phyloP scores from a whole-genome alignment of 1,284 basidiomycete species.

The Dichomitus squalens region DNA sequence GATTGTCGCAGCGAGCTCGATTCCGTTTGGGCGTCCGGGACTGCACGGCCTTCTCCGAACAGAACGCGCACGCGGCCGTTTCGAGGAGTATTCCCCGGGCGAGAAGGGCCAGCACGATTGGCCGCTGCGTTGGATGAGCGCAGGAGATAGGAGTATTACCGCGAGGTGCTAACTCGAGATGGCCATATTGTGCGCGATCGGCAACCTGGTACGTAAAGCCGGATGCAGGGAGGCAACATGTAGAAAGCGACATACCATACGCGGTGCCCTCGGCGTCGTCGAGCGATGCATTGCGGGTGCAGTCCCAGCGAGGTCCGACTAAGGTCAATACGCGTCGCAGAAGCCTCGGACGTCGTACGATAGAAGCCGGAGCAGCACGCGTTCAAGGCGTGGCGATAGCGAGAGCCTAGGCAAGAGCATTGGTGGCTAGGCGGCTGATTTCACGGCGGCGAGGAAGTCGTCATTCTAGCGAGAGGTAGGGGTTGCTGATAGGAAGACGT shows the following conservation, averaged over 20 bases:
- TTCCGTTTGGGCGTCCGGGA: slow-evolving; percentile 11
- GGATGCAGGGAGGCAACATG: background rate
- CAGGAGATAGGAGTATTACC: slow-evolving; percentile 5
- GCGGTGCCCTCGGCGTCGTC: background rate
- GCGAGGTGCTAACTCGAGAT: slow-evolving; percentile 11
- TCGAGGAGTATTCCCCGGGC: background rate
- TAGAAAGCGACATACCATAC: slow-evolving; percentile 5
- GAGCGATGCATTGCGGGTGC: background rate
- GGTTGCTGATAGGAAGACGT: background rate
- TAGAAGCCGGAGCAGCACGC: slow-evolving; percentile 7
- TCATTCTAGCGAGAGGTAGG: background rate
- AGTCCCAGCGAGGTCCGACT: background rate
- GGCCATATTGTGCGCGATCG: slow-evolving; percentile 10
- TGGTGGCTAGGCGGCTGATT: background rate
- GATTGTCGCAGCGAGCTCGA: slow-evolving; percentile 5
- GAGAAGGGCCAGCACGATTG: slow-evolving; percentile 1
- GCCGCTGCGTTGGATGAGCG: background rate
- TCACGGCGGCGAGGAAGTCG: background rate
- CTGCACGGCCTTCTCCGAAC: slow-evolving; percentile 4
- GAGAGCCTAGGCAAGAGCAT: background rate
- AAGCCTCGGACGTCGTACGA: slow-evolving; percentile 4
- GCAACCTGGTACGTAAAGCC: slow-evolving; percentile 11
- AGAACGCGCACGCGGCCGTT: background rate
- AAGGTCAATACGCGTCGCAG: slow-evolving; percentile 4
- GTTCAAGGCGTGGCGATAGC: slow-evolving; percentile 1